Conservation (phyloP, 2,329 filamentous ascomycete species). For the Canariomyces notabilis region DNA sequence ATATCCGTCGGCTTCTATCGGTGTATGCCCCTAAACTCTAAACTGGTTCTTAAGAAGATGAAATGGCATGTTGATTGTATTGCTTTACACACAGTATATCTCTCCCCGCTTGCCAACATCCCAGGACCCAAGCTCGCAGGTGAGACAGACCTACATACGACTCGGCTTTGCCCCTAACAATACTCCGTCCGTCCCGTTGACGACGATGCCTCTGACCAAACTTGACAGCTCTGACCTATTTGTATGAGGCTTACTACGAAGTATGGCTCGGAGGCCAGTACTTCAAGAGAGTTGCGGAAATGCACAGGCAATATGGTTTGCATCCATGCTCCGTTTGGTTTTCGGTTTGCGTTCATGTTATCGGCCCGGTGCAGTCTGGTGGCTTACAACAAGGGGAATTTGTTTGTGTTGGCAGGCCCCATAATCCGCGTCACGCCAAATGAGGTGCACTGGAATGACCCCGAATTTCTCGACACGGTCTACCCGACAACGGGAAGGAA, state of each 20-base stretch:
- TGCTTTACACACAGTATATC: neutral
- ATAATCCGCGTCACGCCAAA: slow-evolving; percentile 2
- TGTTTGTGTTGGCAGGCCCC: neutral
- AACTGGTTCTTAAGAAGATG: too few relatives aligned
- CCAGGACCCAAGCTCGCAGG: slow-evolving; percentile 15
- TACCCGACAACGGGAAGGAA: neutral
- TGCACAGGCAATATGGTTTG: slow-evolving; percentile 17
- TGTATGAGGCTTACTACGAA: slow-evolving; percentile 17
- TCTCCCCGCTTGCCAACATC: slow-evolving; percentile 2
- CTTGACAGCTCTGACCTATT: slow-evolving; percentile 9
- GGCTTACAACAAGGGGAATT: too few relatives aligned
- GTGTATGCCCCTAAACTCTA: too few relatives aligned
- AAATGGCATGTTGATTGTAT: too few relatives aligned
- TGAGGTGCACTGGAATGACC: slow-evolving; percentile 11
- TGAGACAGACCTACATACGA: slow-evolving; percentile 2
- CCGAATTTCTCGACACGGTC: slow-evolving; percentile 7
- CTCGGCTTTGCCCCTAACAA: slow-evolving; percentile 4
- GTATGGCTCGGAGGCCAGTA: slow-evolving; percentile 13
- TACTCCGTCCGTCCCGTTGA: neutral
- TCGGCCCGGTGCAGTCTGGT: too few relatives aligned
- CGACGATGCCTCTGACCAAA: too few relatives aligned
- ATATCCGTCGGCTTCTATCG: too few relatives aligned
- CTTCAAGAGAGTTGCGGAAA: slow-evolving; percentile 8
- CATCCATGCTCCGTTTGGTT: neutral
- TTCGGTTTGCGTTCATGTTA: neutral